phyloP scores from a whole-genome alignment of 306 rosid species.

The Malus sieversii region DNA sequence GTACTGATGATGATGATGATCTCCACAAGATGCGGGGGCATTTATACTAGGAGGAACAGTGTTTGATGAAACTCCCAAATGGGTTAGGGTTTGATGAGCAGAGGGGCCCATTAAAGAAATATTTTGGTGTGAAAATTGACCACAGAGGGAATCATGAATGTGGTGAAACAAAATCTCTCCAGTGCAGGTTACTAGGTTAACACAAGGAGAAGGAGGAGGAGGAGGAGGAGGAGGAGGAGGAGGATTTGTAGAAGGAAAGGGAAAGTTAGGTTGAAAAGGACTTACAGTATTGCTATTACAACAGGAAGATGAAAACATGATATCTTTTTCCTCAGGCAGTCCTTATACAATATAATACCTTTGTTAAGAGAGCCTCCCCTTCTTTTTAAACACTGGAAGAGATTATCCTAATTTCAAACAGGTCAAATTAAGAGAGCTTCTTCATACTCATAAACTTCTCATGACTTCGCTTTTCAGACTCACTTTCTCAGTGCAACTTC shows the following conservation, averaged over 20 bases:
- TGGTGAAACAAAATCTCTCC: conserved; percentile 19
- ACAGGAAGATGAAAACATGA: conserved; percentile 57
- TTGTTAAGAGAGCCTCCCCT: neutral
- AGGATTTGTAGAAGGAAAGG: conserved; percentile 33
- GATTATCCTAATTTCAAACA: too few relatives aligned
- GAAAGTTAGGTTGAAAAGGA: conserved; percentile 43
- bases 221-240: neutral
- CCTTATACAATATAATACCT: neutral
- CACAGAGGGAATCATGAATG: conserved; percentile 27
- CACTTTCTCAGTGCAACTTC: neutral
- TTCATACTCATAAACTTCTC: neutral
- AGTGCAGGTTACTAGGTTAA: conserved; percentile 16
- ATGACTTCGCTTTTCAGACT: neutral
- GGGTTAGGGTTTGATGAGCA: neutral
- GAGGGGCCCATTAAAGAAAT: conserved; percentile 6
- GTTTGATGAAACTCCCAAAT: neutral
- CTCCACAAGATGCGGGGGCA: neutral
- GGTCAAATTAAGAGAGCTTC: neutral
- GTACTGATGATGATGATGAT: neutral
- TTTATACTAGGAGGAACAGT: neutral
- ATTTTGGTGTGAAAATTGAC: conserved; percentile 25
- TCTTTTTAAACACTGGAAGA: neutral
- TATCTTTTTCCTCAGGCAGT: neutral
- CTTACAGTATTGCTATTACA: neutral
- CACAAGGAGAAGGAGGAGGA: neutral